Conservation (phyloP, 768 basidiomycete species). For the Panaeolus papilionaceus region DNA sequence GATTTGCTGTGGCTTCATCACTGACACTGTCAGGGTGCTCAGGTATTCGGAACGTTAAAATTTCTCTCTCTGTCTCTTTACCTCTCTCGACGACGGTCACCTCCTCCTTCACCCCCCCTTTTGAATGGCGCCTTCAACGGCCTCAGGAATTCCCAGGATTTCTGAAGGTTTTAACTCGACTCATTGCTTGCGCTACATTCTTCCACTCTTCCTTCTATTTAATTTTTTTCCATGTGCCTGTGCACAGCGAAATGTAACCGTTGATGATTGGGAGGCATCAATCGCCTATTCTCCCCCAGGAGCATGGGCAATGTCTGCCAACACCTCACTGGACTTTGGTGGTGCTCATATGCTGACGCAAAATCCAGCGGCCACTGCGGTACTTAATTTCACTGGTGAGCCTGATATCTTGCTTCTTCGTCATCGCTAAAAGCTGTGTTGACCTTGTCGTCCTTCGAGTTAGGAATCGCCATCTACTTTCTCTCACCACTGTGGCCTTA, state of each 20-base stretch:
- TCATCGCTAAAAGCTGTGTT: slow-evolving; percentile 11
- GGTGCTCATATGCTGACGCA: slow-evolving; percentile 38
- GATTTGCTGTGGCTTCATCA: slow-evolving; percentile 12
- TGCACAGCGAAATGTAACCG: slow-evolving; percentile 37
- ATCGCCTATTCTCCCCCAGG: slow-evolving; percentile 39
- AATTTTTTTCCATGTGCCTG: slow-evolving; percentile 16
- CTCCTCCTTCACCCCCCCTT: background rate
- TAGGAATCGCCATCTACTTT: slow-evolving; percentile 51
- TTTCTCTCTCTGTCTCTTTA: slow-evolving; percentile 2
- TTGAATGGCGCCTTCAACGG: background rate
- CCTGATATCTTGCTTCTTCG: background rate
- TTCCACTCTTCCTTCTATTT: background rate
- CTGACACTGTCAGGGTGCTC: slow-evolving; percentile 11
- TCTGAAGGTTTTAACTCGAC: slow-evolving; percentile 7
- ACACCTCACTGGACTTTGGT: slow-evolving; percentile 40
- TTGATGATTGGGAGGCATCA: slow-evolving; percentile 38
- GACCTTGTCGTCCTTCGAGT: slow-evolving; percentile 6
- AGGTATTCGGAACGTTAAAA: background rate
- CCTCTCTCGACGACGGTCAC: background rate
- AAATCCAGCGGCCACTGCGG: slow-evolving; percentile 44
- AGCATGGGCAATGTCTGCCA: slow-evolving; percentile 38
- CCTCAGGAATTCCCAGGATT: background rate
- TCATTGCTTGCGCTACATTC: slow-evolving; percentile 7
- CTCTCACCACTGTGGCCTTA: slow-evolving; percentile 54
- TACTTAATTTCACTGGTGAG: slow-evolving; percentile 49